Conservation (phyloP, 2,329 filamentous ascomycete species). For the Cladosporium sphaerospermum region DNA sequence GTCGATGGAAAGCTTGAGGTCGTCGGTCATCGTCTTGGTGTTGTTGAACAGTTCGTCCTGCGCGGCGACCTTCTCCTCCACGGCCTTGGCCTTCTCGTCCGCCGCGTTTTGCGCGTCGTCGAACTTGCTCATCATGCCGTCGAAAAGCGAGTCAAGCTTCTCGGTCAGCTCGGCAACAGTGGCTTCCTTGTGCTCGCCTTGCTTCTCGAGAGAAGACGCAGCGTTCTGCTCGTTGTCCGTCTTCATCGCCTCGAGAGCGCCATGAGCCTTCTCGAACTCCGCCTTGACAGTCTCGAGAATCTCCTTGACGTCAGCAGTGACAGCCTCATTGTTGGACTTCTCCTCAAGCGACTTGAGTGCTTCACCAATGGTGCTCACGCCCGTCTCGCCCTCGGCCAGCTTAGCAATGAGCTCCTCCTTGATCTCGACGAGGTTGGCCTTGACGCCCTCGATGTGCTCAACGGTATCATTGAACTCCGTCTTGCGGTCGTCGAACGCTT, state of each 20-base stretch:
- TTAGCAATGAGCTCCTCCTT: conserved; percentile 70
- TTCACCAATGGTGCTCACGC: conserved; percentile 53
- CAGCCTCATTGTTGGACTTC: conserved; percentile 47
- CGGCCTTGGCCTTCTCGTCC: conserved; percentile 66
- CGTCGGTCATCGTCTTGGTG: conserved; percentile 76
- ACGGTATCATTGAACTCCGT: conserved; percentile 73
- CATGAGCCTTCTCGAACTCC: conserved; percentile 82
- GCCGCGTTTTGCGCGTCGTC: conserved; percentile 73
- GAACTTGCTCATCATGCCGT: conserved; percentile 77
- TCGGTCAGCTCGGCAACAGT: conserved; percentile 49
- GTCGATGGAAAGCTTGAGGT: conserved; percentile 79
- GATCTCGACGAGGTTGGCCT: conserved; percentile 68
- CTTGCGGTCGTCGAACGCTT: conserved; percentile 77
- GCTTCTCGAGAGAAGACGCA: conserved; percentile 50
- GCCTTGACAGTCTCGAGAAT: conserved; percentile 68
- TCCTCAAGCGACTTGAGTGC: conserved; percentile 65
- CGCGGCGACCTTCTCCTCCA: conserved; percentile 65
- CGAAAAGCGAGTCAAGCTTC: conserved; percentile 70
- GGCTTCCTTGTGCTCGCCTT: conserved; percentile 52
- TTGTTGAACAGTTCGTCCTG: conserved; percentile 67
- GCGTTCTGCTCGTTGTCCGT: conserved; percentile 65
- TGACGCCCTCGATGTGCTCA: conserved; percentile 73
- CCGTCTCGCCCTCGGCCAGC: conserved; percentile 67
- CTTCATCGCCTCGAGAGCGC: conserved; percentile 71
- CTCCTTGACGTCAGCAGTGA: conserved; percentile 47